These are phyloP conservation scores for Fusarium incarnatum DNA, from an alignment of 2,329 filamentous ascomycete species.

Conservation along the genomic window DNA sequence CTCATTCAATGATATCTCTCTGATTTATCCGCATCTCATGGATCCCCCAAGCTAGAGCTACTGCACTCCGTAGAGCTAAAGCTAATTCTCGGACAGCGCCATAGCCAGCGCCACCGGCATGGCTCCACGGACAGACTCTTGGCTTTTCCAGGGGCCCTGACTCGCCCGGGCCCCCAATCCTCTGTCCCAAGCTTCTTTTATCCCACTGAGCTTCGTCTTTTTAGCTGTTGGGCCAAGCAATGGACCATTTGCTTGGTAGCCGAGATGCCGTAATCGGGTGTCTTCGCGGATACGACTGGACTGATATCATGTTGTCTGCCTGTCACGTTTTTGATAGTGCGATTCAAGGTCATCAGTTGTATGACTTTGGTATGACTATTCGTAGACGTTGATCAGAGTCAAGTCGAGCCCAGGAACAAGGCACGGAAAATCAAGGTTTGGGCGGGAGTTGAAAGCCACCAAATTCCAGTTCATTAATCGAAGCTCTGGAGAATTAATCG, in stretches of 20 bases:
- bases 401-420: conserved; percentile 29
- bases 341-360: neutral
- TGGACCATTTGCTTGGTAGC: conserved; percentile 28
- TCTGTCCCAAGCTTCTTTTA: conserved; percentile 4
- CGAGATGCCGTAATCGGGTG: conserved; percentile 35
- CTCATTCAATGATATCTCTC: neutral
- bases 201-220: neutral
- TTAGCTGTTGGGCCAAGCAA: conserved; percentile 11
- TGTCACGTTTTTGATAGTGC: conserved; percentile 5
- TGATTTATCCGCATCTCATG: conserved; percentile 18
- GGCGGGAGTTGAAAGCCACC: conserved; percentile 33
- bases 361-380: neutral
- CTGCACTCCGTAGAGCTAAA: neutral
- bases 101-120: conserved; percentile 19
- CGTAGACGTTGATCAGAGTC: neutral
- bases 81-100: conserved; percentile 12
- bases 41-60: neutral
- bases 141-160: conserved; percentile 17
- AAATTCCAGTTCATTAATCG: conserved; percentile 23
- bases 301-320: neutral
- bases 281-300: neutral
- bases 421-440: conserved; percentile 12
- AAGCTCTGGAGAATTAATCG: conserved; percentile 2
- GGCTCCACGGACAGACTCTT: conserved; percentile 22
- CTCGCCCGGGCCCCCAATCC: conserved; percentile 22